Evolutionary conservation across 2,329 filamentous ascomycete species (phyloP).

Genomic region (Rhynchosporium graminicola): DNA sequence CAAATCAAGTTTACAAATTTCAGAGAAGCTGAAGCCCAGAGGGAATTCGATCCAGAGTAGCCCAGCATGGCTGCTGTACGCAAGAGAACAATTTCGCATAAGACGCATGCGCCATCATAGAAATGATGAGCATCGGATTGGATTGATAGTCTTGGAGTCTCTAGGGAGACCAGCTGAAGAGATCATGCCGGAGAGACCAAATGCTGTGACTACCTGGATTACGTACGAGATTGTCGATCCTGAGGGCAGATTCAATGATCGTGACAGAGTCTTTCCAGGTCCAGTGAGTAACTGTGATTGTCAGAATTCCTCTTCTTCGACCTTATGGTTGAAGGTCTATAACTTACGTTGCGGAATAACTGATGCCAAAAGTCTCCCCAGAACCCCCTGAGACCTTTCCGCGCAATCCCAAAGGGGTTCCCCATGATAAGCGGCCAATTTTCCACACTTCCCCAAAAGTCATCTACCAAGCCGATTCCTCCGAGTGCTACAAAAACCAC

Average conservation of each 20-base stretch:
- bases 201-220: conserved; percentile 14
- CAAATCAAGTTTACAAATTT: background rate
- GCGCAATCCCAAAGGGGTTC: conserved; percentile 14
- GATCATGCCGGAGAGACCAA: conserved; percentile 17
- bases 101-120: conserved; percentile 24
- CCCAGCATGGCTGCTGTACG: conserved; percentile 1
- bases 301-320: background rate
- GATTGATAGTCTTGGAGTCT: conserved; percentile 10
- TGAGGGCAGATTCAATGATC: background rate
- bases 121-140: conserved; percentile 16
- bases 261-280: conserved; percentile 11
- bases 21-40: background rate
- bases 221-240: conserved; percentile 9
- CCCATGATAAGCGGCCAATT: conserved; percentile 22
- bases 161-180: conserved; percentile 14
- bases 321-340: background rate
- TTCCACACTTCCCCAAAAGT: conserved; percentile 19
- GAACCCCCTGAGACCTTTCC: conserved; percentile 21
- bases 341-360: conserved; percentile 21
- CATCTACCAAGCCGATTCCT: conserved; percentile 13
- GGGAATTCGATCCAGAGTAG: background rate
- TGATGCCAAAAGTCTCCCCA: conserved; percentile 27
- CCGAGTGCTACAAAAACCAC: conserved; percentile 19
- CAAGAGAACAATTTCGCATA: conserved; percentile 18
- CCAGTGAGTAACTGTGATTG: conserved; percentile 16